Conservation (phyloP, 2,329 filamentous ascomycete species). For the Beauveria asiatica region DNA sequence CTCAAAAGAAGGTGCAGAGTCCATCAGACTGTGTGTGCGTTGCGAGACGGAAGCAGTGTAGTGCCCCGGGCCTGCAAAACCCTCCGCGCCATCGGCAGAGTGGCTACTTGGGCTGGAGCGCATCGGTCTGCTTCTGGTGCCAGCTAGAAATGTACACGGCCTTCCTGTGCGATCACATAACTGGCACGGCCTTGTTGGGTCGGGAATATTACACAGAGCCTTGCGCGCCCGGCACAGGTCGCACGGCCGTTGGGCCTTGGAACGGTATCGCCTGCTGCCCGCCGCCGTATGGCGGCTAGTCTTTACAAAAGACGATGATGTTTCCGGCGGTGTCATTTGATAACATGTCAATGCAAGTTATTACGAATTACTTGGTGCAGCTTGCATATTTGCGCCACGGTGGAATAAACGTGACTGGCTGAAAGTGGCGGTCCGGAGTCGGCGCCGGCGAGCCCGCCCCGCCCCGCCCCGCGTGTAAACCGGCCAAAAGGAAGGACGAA, state of each 20-base stretch:
- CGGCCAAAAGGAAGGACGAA: background rate
- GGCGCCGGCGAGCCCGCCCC: background rate
- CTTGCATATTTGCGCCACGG: background rate
- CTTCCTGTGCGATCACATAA: slow-evolving; percentile 18
- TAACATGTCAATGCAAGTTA: background rate
- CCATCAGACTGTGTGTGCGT: background rate
- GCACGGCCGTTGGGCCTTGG: slow-evolving; percentile 17
- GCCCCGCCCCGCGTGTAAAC: background rate
- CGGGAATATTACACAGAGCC: slow-evolving; percentile 20
- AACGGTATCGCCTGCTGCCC: slow-evolving; percentile 14
- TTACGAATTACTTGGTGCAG: background rate
- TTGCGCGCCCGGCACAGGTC: slow-evolving; percentile 18
- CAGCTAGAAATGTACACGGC: slow-evolving; percentile 17
- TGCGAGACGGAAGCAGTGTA: background rate
- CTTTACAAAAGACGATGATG: background rate
- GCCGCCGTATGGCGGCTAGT: background rate
- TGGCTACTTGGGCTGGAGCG: background rate
- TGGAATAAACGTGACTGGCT: background rate
- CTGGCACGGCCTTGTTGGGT: slow-evolving; percentile 18
- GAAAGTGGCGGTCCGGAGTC: slow-evolving; percentile 2
- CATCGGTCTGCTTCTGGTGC: background rate
- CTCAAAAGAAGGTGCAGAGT: background rate
- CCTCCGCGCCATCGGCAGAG: background rate
- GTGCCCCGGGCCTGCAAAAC: background rate
- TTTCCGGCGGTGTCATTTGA: background rate